Evolutionary conservation across 176 grass and related monocot species (phyloP).

Genomic region (Eremochloa ophiuroides): DNA sequence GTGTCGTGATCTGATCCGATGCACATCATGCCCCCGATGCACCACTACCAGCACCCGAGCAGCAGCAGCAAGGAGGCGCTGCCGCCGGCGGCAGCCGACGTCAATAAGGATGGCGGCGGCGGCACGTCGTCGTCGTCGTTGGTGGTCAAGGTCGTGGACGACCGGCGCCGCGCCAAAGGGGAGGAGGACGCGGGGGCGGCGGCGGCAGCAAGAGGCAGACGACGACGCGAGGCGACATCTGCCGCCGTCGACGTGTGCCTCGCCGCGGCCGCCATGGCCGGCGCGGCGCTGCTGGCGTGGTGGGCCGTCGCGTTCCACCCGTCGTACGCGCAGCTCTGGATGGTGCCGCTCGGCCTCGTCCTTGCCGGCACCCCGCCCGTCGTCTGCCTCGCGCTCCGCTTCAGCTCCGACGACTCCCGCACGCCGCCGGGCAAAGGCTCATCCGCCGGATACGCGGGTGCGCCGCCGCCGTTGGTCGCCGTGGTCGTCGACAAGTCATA

Average conservation of each 20-base stretch:
- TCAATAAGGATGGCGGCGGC: not conserved
- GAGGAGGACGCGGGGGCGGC: not conserved
- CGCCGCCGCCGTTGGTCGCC: not conserved
- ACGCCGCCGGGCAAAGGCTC: not conserved
- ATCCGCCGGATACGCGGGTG: not conserved
- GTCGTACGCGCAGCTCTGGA: slow-evolving; percentile 65
- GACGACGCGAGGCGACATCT: not conserved
- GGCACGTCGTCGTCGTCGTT: no score
- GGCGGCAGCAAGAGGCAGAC: no score
- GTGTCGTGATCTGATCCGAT: not conserved
- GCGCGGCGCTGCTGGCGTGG: slow-evolving; percentile 48
- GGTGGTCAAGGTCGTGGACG: not conserved
- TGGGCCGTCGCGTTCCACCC: slow-evolving; percentile 69
- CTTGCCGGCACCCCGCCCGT: slow-evolving; percentile 57
- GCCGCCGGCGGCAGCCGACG: not conserved
- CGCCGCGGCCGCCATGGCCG: slow-evolving; percentile 14
- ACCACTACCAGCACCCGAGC: not conserved
- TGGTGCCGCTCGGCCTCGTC: slow-evolving; percentile 76
- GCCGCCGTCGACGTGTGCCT: slow-evolving; percentile 34
- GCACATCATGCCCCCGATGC: not conserved
- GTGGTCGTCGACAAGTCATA: slow-evolving; percentile 43
- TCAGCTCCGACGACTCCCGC: slow-evolving; percentile 6
- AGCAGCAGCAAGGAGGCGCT: not conserved
- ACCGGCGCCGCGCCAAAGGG: not conserved
- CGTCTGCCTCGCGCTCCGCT: slow-evolving; percentile 49